Evolutionary conservation across 148 eudicot species (phyloP), one percentile per base, ranked within the genome.

Genomic region (Silene uniflora): DNA sequence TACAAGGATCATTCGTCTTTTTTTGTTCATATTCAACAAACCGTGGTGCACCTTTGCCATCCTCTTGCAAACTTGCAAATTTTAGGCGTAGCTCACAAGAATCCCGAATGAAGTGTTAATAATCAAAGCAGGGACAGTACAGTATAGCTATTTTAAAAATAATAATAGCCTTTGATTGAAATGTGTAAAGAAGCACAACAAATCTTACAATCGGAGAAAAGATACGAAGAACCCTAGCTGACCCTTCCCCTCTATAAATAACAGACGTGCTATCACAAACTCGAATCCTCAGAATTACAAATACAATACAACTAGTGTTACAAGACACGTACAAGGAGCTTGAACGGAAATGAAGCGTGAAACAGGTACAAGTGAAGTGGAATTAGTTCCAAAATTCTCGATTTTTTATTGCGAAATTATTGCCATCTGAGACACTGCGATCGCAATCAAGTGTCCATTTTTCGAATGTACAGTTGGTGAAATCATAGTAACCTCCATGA

Each of bases 401-500:
- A 77, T 83, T 71, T 75, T 80, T 87, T 55, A 92, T 62, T 2
- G 89, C 76, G 81, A 19, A 83, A 19, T 49, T 77, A n/a, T 42
- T 75, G n/a, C 79, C 76, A 10, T 76, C 81, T 69, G 70, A 75
- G 77, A 27, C 67, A 42, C 4, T 44, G 27, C 81, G 82, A 62
- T 83, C 54, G 68, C 79, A 91, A 79, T 96, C 91, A 60, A 96
- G 89, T 23, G 93, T 89, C 99, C 99, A 96, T 78, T 88, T 96
- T 75, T 96, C 98, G 62, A 92, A 96, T 19, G 97, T 87, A 82
- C 99, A 93, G 49, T 96, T 82, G 0, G 80, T 81, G 69, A 96
- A 96, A 76, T 92, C 85, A 64, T 96, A 96, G 86, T 96, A 92
- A 67, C 99, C 98, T 7, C 98, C 99, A 21, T 96, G 99, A 74